These are phyloP conservation scores for Nitzschia sp. DNA, from an alignment of 108 stramenopile species.

Conservation along the genomic window DNA sequence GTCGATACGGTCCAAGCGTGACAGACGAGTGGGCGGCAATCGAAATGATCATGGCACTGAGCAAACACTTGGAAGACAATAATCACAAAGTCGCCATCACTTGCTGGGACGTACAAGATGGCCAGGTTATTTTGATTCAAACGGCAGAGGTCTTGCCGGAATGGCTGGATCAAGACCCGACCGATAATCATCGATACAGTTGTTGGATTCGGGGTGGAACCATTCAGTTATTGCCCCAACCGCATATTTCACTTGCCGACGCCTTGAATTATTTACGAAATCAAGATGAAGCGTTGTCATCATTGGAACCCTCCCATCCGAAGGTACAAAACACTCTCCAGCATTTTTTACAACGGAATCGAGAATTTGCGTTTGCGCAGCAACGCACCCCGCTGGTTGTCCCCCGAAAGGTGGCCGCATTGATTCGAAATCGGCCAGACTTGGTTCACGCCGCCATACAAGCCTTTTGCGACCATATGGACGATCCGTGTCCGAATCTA, in stretches of 20 bases:
- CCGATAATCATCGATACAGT: conserved; percentile 46
- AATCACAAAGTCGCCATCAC: conserved; percentile 57
- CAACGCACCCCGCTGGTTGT: conserved; percentile 43
- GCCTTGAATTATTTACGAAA: conserved; percentile 6
- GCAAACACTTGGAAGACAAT: conserved; percentile 28
- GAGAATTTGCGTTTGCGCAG: conserved; percentile 8
- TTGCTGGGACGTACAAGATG: conserved; percentile 76
- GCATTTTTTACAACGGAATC: conserved; percentile 34
- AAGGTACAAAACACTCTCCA: conserved; percentile 45
- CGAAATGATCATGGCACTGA: conserved; percentile 40
- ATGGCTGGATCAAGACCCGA: conserved; percentile 72
- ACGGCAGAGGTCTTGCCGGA: conserved; percentile 63
- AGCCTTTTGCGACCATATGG: conserved; percentile 35
- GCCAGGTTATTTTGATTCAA: conserved; percentile 74
- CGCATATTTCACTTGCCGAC: conserved; percentile 19
- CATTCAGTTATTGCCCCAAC: conserved; percentile 45
- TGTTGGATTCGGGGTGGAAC: conserved; percentile 71
- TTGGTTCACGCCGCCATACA: conserved; percentile 29
- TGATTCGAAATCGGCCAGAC: conserved; percentile 43
- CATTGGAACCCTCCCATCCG: conserved; percentile 38
- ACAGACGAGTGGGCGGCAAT: conserved; percentile 67
- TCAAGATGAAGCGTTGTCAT: neutral
- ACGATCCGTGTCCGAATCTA: neutral
- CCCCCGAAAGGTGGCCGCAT: conserved; percentile 30
- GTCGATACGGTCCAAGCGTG: conserved; percentile 57